Percentiles rank a stretch among this genome's conserved stretches.
phyloP scores from a whole-genome alignment of 2,329 filamentous ascomycete genomes.

The Escovopsis weberi region DNA sequence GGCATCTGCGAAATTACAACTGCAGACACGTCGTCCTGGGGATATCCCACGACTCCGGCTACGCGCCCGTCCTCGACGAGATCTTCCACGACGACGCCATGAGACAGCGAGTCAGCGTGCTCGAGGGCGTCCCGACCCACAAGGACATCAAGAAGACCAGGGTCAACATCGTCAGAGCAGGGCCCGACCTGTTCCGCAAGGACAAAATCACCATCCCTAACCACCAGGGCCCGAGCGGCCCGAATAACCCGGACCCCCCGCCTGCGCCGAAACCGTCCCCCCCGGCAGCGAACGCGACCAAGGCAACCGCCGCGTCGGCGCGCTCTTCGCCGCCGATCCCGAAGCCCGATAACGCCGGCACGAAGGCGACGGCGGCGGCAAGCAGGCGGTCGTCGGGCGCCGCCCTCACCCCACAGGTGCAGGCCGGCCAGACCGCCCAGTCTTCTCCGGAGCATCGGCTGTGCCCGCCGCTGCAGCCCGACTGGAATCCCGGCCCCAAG shows the following conservation, averaged over 20 bases:
- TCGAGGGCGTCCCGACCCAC: conserved; percentile 39
- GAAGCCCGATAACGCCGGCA: too few relatives aligned
- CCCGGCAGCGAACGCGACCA: conserved; percentile 4
- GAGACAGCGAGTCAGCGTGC: conserved; percentile 32
- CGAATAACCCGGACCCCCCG: conserved; percentile 7
- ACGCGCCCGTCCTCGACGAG: conserved; percentile 44
- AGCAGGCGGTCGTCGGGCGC: too few relatives aligned
- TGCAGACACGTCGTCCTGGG: conserved; percentile 49
- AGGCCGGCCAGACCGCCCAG: conserved; percentile 1
- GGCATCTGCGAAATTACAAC: conserved; percentile 45
- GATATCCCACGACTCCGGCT: conserved; percentile 46
- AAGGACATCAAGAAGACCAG: conserved; percentile 33
- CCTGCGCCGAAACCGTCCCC: conserved; percentile 6
- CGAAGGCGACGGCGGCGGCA: too few relatives aligned
- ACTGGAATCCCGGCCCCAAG: conserved; percentile 39
- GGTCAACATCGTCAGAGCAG: conserved; percentile 31
- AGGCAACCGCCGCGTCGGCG: conserved; percentile 28
- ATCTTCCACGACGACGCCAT: conserved; percentile 30
- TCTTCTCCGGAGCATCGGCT: conserved; percentile 20
- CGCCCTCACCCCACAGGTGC: conserved; percentile 12
- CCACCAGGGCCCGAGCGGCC: background rate
- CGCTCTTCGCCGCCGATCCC: conserved; percentile 26
- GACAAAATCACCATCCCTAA: conserved; percentile 27
- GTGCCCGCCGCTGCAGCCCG: conserved; percentile 15
- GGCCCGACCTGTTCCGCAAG: conserved; percentile 34